A percentile compares a stretch with the other conserved stretches of the same genome.
Evolutionary conservation across 768 basidiomycete species (phyloP).

Genomic region (Phaffia australis): DNA sequence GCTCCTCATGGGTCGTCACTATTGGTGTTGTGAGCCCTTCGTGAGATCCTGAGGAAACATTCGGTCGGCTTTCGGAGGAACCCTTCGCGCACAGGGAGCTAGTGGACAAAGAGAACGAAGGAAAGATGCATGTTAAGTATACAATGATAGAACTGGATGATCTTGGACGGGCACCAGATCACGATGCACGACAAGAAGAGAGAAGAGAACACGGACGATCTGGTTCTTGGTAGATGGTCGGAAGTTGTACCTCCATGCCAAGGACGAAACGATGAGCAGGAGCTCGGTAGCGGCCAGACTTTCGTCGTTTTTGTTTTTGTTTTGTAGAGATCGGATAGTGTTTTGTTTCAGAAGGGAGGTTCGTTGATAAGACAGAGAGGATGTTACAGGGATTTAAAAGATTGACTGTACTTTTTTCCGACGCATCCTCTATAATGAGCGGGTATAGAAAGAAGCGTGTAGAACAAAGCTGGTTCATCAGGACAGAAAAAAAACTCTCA

Average conservation of each 20-base stretch:
- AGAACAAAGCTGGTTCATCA: too few relatives aligned
- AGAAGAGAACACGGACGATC: constrained; percentile 9
- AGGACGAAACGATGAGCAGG: constrained; percentile 26
- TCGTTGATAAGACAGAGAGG: too few relatives aligned
- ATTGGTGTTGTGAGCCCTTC: background rate
- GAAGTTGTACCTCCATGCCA: constrained; percentile 26
- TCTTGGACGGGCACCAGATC: background rate
- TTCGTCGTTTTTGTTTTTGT: too few relatives aligned
- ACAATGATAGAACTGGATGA: too few relatives aligned
- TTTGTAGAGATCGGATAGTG: background rate
- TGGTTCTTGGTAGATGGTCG: constrained; percentile 7
- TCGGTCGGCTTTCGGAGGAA: constrained; percentile 73
- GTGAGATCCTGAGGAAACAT: constrained; percentile 55
- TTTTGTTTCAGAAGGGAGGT: too few relatives aligned
- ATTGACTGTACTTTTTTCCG: constrained; percentile 25
- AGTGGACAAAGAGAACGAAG: constrained; percentile 5
- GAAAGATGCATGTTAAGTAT: constrained; percentile 28
- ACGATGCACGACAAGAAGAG: background rate
- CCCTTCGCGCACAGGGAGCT: constrained; percentile 70
- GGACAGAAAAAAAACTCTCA: too few relatives aligned
- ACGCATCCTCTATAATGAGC: constrained; percentile 21
- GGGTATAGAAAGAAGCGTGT: too few relatives aligned
- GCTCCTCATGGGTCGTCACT: too few relatives aligned
- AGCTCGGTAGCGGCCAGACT: constrained; percentile 29
- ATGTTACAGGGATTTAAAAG: background rate